Base-by-base conservation (phyloP, 306 rosid species). In the Purshia tridentata region DNA sequence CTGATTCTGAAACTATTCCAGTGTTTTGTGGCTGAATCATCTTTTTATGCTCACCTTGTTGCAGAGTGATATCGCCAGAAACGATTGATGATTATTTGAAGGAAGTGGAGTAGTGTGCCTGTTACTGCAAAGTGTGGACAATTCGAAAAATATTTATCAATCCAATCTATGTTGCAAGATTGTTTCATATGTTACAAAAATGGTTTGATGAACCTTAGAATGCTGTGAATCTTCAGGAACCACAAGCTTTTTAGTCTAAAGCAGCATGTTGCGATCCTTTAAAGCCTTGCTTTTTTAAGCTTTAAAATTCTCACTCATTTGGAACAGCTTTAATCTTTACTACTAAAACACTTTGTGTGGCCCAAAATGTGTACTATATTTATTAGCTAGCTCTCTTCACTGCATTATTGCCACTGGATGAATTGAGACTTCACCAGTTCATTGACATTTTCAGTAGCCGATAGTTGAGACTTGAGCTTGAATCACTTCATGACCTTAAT, bases 51-150 rank as follows among this genome's bases (percentile, higher is more conserved):
- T 64, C 19, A 46, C 44, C 61, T 53, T 55, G 80, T 75, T 81
- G 89, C 93, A 95, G 99, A 83, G 98, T 95, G 65, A 80, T 95
- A 80, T 86, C 98, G 14, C 97, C 99, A 59, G 97, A 97, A 9
- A 97, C 91, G 81, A 90, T 95, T 57, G 98, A 95, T 46, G 99
- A 95, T 81, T 95, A 95, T 70, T 84, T 95, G 80, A 98, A 86
- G 54, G 99, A 95, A 90, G 98, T 95, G 72, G 99, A 95, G 72
- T 91, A 87, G 76, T 65, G 20, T 81, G 76, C 68, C n/a, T 47
- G 42, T 40, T 61, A 11, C 72, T 10, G 45, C 42, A 1, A 16
- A 71, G 22, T 10, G 45, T 35, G 0, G 20, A 71, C 42, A 56
- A 2, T 56, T 11, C 46, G 22, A 5, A 44, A 44, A 15, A 39